These are phyloP conservation scores for Clarkia xantiana DNA, from an alignment of 345 rosid genomes.

Conservation along the genomic window DNA sequence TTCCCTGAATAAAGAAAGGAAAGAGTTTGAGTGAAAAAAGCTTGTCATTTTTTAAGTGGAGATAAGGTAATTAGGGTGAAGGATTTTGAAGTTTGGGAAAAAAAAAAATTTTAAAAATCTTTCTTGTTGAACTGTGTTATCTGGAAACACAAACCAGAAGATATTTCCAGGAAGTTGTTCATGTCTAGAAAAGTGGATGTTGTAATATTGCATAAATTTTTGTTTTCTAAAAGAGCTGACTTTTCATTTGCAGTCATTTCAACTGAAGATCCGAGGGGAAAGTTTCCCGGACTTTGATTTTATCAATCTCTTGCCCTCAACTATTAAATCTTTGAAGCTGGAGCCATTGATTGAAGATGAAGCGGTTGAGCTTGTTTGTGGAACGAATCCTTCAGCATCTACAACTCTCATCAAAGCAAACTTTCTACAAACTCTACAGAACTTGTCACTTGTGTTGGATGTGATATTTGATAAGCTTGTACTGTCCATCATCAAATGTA, in stretches of 20 bases:
- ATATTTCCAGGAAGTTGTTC: no score
- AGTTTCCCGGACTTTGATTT: not conserved
- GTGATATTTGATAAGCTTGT: constrained; percentile 40
- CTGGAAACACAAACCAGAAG: no score
- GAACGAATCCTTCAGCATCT: constrained; percentile 11
- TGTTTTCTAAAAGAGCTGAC: not conserved
- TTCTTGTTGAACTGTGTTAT: no score
- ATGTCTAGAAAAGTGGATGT: no score
- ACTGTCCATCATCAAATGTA: constrained; percentile 18
- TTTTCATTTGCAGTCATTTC: not conserved
- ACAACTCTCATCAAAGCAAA: constrained; percentile 5
- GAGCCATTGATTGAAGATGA: constrained; percentile 26
- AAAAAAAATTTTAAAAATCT: no score
- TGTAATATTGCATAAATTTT: no score
- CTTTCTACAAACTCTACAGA: constrained; percentile 17
- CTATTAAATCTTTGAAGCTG: constrained; percentile 34
- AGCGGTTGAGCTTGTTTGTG: constrained; percentile 20
- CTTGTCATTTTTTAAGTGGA: no score
- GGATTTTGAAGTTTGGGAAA: no score
- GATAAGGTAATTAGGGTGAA: no score
- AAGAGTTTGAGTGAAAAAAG: no score
- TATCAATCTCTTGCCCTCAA: constrained; percentile 24
- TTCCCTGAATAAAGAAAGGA: no score
- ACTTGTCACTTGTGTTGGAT: constrained; percentile 43
- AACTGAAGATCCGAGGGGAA: not conserved